Conservation (phyloP, 106 monocot species). For the Acorus calamus region DNA sequence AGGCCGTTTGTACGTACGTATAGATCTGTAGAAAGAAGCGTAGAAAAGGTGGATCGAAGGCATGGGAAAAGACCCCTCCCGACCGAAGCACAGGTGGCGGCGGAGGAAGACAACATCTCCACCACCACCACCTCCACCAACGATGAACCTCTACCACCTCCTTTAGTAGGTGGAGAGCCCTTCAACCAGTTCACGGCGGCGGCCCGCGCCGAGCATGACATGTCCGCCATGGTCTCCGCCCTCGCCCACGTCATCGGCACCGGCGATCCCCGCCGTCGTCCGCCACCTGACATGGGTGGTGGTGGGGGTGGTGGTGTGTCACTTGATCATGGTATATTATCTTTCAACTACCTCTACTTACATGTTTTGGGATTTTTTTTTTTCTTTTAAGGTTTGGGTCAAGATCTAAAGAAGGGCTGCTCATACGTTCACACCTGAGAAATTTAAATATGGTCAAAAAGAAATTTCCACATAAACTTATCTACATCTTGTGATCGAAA, state of each 20-base stretch:
- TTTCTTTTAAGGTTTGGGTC: no score
- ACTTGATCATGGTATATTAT: neutral
- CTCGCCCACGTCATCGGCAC: conserved; percentile 38
- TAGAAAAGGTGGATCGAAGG: conserved; percentile 47
- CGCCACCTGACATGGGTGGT: neutral
- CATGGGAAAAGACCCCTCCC: conserved; percentile 61
- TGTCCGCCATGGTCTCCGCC: conserved; percentile 57
- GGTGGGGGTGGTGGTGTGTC: neutral
- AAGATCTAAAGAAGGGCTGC: no score
- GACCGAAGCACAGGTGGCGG: conserved; percentile 16
- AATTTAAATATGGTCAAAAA: no score
- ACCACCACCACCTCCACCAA: neutral
- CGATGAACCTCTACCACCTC: no score
- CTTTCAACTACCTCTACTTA: neutral
- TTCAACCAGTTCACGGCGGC: no score
- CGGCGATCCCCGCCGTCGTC: neutral
- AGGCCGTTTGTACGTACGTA: no score
- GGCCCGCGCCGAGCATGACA: conserved; percentile 41
- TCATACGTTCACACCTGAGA: no score
- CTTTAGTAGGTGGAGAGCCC: no score
- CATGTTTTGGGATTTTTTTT: no score
- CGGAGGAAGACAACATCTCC: conserved; percentile 19
- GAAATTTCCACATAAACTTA: no score
- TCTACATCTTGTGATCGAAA: no score
- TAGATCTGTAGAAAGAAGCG: neutral